Conservation (phyloP, 768 basidiomycete species). For the Tulasnella sp. region DNA sequence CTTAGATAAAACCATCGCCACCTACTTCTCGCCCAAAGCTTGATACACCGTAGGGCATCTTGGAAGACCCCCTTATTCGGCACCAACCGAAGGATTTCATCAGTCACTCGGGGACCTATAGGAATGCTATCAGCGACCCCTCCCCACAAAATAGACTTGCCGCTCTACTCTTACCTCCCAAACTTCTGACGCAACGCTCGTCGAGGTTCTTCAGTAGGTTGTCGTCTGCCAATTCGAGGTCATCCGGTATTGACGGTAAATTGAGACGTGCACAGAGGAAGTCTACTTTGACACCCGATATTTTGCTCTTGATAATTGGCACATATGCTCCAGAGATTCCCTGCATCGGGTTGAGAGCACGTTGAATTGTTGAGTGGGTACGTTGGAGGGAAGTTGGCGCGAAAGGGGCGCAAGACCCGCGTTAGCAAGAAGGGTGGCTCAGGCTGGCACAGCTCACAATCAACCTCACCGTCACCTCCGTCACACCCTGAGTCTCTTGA, state of each 20-base stretch:
- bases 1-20: background rate
- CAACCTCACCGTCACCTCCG: conserved; percentile 79
- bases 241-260: conserved; percentile 84
- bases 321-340: conserved; percentile 96
- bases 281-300: conserved; percentile 89
- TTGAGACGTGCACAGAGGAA: conserved; percentile 88
- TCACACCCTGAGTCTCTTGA: conserved; percentile 70
- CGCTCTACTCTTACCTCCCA: conserved; percentile 58
- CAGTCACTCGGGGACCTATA: conserved; percentile 88
- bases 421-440: background rate
- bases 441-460: background rate
- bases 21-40: conserved; percentile 94
- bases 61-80: conserved; percentile 95
- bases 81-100: conserved; percentile 90
- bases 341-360: conserved; percentile 42
- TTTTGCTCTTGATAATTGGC: conserved; percentile 88
- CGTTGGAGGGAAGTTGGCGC: conserved; percentile 1
- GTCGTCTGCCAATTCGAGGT: conserved; percentile 84
- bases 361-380: background rate
- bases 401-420: background rate
- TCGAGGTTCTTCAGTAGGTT: conserved; percentile 88
- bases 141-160: background rate
- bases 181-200: conserved; percentile 89
- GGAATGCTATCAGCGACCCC: conserved; percentile 3
- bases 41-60: conserved; percentile 91